These are phyloP conservation scores for Gracilaria gracilis DNA, from an alignment of 23 red algal genomes.

Conservation along the genomic window DNA sequence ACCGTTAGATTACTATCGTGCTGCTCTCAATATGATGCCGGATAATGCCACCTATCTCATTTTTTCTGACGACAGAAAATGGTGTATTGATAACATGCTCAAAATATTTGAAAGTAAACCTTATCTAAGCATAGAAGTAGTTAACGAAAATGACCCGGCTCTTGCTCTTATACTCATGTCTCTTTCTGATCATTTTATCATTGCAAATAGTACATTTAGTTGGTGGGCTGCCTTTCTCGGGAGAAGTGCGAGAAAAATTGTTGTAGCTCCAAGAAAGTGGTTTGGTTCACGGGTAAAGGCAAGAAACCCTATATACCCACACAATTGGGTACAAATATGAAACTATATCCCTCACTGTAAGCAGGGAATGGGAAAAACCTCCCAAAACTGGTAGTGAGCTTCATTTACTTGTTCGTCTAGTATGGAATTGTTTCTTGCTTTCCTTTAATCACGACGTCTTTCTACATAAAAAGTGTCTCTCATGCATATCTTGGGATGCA, in stretches of 20 bases:
- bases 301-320: neutral
- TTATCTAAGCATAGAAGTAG: neutral
- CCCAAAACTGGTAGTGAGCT: no score
- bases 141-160: neutral
- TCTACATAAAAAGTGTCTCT: no score
- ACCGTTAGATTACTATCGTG: neutral
- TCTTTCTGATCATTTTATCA: slow-evolving; percentile 29
- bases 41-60: neutral
- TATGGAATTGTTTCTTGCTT: no score
- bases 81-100: neutral
- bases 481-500: no score
- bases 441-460: no score
- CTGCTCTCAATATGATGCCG: neutral
- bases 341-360: no score
- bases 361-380: no score
- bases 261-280: slow-evolving; percentile 31
- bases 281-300: slow-evolving; percentile 5
- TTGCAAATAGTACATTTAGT: slow-evolving; percentile 50
- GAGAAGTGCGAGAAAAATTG: neutral
- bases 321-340: slow-evolving; percentile 2
- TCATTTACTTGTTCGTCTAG: no score
- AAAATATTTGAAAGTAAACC: neutral
- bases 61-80: slow-evolving; percentile 39
- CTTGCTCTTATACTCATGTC: slow-evolving; percentile 12
- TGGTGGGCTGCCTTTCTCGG: slow-evolving; percentile 45